Evolutionary conservation across 352 stramenopile species (phyloP), one percentile per base, ranked within the genome.

Genomic region (Nothophytophthora sp.): DNA sequence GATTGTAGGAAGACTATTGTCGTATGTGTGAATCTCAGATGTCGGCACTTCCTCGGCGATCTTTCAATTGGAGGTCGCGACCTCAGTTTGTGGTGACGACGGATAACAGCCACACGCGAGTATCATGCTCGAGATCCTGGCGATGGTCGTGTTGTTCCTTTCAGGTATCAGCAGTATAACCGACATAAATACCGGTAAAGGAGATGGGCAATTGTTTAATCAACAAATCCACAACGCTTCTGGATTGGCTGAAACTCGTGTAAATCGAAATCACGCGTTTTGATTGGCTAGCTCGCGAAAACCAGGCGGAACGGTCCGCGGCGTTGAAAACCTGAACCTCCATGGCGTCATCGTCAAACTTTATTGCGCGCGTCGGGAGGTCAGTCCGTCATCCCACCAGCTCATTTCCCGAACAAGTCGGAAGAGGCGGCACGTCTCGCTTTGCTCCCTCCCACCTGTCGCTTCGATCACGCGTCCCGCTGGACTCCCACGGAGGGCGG

Each of bases 371-470:
- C 56, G 24, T 33, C 50, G 3, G 18, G 27, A 29, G 25, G 15
- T 36, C 43, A 15, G 23, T 39, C 34, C 15, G n/a, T n/a, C n/a
- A n/a, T n/a, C n/a, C n/a, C n/a, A n/a, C n/a, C n/a, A 20, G n/a
- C 24, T 49, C 44, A 66, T 62, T 54, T 47, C 33, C 10, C 39
- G 37, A 60, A 50, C 48, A 42, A 23, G 24, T 25, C 2, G n/a
- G 32, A n/a, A 25, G 29, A 23, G 11, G 36, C 23, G 33, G 15
- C 23, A 12, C 19, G 12, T 5, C 9, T 37, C 46, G 47, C 41
- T 63, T 58, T n/a, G n/a, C n/a, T n/a, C n/a, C n/a, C n/a, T n/a
- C n/a, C n/a, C n/a, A n/a, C n/a, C n/a, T n/a, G n/a, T n/a, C n/a
- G n/a, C n/a, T n/a, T n/a, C n/a, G n/a, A n/a, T n/a, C n/a, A n/a